Conservation (phyloP, 225 moss, liverwort and hornwort species). For the Bryum argenteum region DNA sequence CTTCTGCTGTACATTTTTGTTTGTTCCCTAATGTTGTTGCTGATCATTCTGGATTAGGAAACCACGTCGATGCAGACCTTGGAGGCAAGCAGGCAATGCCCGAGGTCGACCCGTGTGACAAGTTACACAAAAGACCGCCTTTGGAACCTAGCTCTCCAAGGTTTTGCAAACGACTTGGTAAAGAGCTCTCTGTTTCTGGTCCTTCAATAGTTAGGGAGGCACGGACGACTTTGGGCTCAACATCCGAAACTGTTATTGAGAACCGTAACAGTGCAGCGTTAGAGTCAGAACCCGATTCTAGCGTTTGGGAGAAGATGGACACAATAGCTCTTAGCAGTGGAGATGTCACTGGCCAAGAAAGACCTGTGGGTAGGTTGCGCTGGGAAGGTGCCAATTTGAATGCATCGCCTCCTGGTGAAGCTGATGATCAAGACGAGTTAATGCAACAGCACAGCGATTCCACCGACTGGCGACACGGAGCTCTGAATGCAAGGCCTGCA, state of each 20-base stretch:
- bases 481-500: slow-evolving; percentile 46
- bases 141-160: slow-evolving; percentile 58
- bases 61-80: slow-evolving; percentile 36
- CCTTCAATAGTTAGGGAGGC: slow-evolving; percentile 28
- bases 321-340: slow-evolving; percentile 72
- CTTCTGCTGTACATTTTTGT: slow-evolving; percentile 16
- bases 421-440: slow-evolving; percentile 61
- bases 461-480: slow-evolving; percentile 60
- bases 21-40: slow-evolving; percentile 34
- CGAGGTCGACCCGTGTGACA: slow-evolving; percentile 42
- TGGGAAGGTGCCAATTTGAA: slow-evolving; percentile 46
- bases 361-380: slow-evolving; percentile 42
- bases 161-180: slow-evolving; percentile 77
- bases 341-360: slow-evolving; percentile 44
- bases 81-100: slow-evolving; percentile 45
- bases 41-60: slow-evolving; percentile 37
- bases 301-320: slow-evolving; percentile 70
- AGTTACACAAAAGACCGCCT: slow-evolving; percentile 49
- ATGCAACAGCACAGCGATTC: slow-evolving; percentile 58
- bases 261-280: slow-evolving; percentile 40
- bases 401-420: slow-evolving; percentile 60
- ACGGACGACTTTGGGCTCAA: slow-evolving; percentile 52
- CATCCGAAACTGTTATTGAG: slow-evolving; percentile 55
- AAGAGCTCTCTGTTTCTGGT: slow-evolving; percentile 56
- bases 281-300: slow-evolving; percentile 59